Conservation (phyloP, 2,329 filamentous ascomycete species). For the Pyricularia grisea region DNA sequence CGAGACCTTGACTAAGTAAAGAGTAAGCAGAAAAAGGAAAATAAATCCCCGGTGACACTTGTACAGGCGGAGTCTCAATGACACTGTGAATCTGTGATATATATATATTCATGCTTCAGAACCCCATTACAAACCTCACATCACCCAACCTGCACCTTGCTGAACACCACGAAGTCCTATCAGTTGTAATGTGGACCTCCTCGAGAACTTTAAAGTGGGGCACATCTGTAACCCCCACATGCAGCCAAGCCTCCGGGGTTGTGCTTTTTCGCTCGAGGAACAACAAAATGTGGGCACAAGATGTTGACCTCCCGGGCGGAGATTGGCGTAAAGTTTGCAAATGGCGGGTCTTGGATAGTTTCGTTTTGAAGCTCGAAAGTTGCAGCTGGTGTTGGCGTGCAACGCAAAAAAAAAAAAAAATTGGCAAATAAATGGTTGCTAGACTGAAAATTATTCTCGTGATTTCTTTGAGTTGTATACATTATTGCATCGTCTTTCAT, state of each 20-base stretch:
- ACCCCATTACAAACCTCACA: too few relatives aligned
- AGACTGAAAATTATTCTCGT: neutral
- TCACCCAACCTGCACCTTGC: neutral
- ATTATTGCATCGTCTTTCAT: too few relatives aligned
- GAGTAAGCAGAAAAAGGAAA: too few relatives aligned
- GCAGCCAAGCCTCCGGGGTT: neutral
- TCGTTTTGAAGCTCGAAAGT: neutral
- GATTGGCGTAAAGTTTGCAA: neutral
- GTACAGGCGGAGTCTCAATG: too few relatives aligned
- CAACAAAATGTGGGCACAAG: too few relatives aligned
- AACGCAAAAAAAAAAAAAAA: neutral
- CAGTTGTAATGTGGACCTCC: neutral
- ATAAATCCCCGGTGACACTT: too few relatives aligned
- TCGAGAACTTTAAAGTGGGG: neutral
- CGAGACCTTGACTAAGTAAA: too few relatives aligned
- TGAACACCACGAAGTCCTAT: neutral
- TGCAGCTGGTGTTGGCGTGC: neutral
- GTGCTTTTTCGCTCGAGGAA: neutral
- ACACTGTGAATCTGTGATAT: too few relatives aligned
- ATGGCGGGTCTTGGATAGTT: neutral
- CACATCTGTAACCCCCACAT: neutral
- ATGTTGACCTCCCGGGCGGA: neutral
- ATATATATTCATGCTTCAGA: neutral
- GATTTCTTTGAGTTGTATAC: too few relatives aligned
- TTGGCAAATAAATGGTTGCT: too few relatives aligned